A percentile compares a stretch with the other conserved stretches of the same genome.
Evolutionary conservation across 306 rosid species (phyloP).

Genomic region (Trifolium subterraneum): DNA sequence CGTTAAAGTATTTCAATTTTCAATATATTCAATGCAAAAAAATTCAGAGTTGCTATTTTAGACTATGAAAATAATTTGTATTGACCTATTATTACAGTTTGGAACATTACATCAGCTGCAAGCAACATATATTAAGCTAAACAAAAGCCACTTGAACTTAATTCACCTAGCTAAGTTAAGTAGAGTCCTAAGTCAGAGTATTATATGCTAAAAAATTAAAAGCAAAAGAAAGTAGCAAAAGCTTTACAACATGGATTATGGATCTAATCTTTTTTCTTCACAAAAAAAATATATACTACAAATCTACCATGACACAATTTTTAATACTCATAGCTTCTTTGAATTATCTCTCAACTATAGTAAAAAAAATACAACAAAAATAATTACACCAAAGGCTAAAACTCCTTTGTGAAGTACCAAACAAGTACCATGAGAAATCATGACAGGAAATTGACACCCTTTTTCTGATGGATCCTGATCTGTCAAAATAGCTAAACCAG

Average conservation of each 20-base stretch:
- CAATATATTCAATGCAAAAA: too few species aligned
- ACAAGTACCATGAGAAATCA: constrained; percentile 61
- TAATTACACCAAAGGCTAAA: constrained; percentile 38
- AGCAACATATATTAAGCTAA: neutral
- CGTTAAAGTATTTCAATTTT: too few species aligned
- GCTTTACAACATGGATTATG: neutral
- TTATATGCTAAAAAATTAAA: neutral
- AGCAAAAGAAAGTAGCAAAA: constrained; percentile 1
- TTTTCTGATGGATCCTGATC: constrained; percentile 68
- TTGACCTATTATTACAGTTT: neutral
- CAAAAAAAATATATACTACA: constrained; percentile 29
- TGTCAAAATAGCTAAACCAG: constrained; percentile 45
- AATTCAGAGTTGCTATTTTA: too few species aligned
- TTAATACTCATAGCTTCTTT: constrained; percentile 2
- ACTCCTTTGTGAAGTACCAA: constrained; percentile 34
- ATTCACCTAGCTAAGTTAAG: constrained; percentile 2
- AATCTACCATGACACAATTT: constrained; percentile 17
- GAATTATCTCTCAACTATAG: constrained; percentile 33
- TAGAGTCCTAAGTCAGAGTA: neutral
- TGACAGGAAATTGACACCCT: constrained; percentile 67
- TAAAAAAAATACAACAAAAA: constrained; percentile 47
- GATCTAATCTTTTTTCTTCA: neutral
- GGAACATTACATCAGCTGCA: neutral
- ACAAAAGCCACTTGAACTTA: neutral
- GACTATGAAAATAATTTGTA: too few species aligned